A percentile compares a stretch with the other conserved stretches of the same genome.
phyloP scores from a whole-genome alignment of 2,329 filamentous ascomycete genomes.

The Neopestalotiopsis rosae region DNA sequence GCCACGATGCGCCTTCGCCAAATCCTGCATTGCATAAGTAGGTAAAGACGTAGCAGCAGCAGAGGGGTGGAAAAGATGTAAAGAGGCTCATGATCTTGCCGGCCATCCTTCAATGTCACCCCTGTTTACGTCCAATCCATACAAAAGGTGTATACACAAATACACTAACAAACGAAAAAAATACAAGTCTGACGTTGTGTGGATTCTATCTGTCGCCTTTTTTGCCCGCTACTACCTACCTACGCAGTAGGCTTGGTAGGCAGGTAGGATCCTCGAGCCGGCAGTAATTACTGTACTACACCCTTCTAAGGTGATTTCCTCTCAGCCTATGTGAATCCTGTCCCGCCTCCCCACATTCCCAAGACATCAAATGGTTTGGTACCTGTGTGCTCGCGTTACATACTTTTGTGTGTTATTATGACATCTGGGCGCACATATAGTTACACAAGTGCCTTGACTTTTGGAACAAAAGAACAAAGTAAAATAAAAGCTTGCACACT shows the following conservation, averaged over 20 bases:
- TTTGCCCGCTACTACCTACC: background rate
- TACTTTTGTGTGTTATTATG: background rate
- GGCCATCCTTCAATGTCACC: background rate
- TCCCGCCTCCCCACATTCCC: background rate
- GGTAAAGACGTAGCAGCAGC: background rate
- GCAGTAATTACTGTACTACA: slow-evolving; percentile 1
- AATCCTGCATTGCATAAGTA: slow-evolving; percentile 13
- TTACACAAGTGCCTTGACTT: background rate
- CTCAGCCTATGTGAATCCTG: background rate
- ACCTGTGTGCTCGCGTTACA: background rate
- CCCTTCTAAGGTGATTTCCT: background rate
- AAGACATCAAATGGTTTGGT: background rate
- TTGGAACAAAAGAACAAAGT: background rate
- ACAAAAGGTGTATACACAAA: background rate
- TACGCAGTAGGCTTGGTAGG: too few species aligned
- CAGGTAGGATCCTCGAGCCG: background rate
- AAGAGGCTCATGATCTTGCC: slow-evolving; percentile 15
- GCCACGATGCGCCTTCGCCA: slow-evolving; percentile 17
- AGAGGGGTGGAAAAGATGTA: background rate
- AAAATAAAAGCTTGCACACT: background rate
- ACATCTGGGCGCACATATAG: background rate
- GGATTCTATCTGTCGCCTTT: background rate
- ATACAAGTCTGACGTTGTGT: background rate
- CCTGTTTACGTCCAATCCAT: background rate
- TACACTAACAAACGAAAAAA: background rate